Conservation (phyloP, 352 stramenopile species). For the Phytophthora brassicae region DNA sequence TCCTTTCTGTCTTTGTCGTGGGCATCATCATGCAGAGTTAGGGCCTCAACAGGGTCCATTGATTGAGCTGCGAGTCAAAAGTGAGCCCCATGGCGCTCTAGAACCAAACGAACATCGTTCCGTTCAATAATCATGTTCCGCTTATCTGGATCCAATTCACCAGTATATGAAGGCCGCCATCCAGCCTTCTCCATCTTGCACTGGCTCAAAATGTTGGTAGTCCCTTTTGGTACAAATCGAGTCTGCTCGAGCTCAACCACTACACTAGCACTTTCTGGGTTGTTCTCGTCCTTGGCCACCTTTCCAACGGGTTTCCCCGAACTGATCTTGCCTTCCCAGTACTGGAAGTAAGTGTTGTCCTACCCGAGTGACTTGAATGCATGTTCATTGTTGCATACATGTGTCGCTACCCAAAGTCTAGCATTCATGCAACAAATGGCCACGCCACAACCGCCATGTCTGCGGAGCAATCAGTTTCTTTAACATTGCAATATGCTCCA, state of each 20-base stretch:
- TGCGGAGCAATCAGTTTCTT: neutral
- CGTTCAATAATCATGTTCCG: neutral
- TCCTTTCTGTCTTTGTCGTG: neutral
- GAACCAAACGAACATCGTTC: neutral
- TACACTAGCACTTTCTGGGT: neutral
- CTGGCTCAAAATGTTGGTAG: neutral
- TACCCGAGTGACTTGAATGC: neutral
- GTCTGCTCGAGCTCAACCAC: neutral
- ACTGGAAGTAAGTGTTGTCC: neutral
- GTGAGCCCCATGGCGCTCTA: neutral
- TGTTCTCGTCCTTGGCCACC: neutral
- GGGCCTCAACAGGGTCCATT: neutral
- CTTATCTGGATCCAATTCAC: neutral
- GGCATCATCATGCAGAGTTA: neutral
- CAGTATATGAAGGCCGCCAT: neutral
- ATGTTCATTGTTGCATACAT: neutral
- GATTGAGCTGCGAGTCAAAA: neutral
- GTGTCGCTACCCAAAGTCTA: neutral
- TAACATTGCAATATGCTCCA: neutral
- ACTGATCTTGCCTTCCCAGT: neutral
- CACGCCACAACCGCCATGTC: neutral
- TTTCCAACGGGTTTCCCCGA: neutral
- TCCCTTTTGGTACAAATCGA: neutral
- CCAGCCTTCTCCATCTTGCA: neutral
- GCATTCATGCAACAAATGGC: neutral